Evolutionary conservation across 1,139 yeast genomes (phyloP), one percentile per base, ranked within the genome.

Genomic region (Pneumocystis wakefieldiae): DNA sequence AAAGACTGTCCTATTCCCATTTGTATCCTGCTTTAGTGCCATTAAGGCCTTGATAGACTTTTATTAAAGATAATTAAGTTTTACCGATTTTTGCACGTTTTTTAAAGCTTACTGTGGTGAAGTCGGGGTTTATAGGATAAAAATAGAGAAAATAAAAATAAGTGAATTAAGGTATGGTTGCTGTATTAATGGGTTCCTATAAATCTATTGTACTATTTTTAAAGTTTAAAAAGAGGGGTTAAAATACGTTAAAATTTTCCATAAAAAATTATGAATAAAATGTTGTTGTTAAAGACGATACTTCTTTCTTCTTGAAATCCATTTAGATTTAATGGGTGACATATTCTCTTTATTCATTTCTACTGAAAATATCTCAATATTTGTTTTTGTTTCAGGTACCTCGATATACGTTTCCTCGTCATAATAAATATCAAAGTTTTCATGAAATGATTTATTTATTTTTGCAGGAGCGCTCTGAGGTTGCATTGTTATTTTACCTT

Each of bases 1-100:
- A 85, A 91, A 91, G 87, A 91, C 92, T 80, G 96, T 81, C 81
- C 87, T 95, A 76, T 91, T 90, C 77, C 84, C 83, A 76, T 83
- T 83, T 73, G 89, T 79, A 77, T 87, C 95, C n/a, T 48, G 32
- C 24, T 24, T 24, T 48, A 10, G n/a, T 1, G 55, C 55, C 55
- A 48, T 48, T 32, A 32, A 37, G 8, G n/a, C 8, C 5, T 37
- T 37, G 14, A 37, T 8, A 1, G 5, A 37, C 3, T 7, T 3
- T 3, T 37, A 12, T 37, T 37, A 37, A 37, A 37, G 8, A 12
- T 12, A 4, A 14, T 37, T 37, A 37, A 17, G 28, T 41, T 17
- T 41, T 41, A 6, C 3, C 28, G 19, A 7, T 48, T 48, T 48
- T 48, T 12, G 32, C 17, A 48, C 55, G 55, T 24, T 32, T 32